A percentile compares a stretch with the other conserved stretches of the same genome.
phyloP scores from a whole-genome alignment of 2,329 filamentous ascomycete genomes.

The Metarhizium sp. region DNA sequence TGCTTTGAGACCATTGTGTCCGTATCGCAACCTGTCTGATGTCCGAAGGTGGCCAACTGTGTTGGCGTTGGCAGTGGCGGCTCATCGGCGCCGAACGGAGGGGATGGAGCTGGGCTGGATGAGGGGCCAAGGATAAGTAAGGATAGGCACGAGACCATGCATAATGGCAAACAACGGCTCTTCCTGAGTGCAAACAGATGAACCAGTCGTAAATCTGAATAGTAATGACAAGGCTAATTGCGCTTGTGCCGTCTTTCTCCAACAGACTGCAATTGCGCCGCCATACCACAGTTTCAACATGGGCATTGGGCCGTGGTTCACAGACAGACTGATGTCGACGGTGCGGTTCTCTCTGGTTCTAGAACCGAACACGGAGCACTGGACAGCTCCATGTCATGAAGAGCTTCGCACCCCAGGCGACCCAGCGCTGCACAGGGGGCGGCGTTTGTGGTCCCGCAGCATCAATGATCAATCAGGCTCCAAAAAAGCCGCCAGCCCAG shows the following conservation, averaged over 20 bases:
- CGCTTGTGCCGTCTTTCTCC: too few species aligned
- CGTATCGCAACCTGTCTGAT: neutral
- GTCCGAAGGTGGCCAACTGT: neutral
- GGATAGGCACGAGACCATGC: conserved; percentile 14
- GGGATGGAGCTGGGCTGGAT: neutral
- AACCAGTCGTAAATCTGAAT: too few species aligned
- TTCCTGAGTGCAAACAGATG: neutral
- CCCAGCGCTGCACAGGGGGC: neutral
- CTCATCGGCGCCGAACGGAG: neutral
- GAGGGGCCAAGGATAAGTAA: neutral
- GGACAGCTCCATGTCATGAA: neutral
- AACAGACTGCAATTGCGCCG: too few species aligned
- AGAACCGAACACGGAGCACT: conserved; percentile 12
- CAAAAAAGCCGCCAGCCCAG: conserved; percentile 2
- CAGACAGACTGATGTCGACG: neutral
- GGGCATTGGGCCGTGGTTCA: neutral
- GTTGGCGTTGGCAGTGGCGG: neutral
- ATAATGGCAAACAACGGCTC: conserved; percentile 2
- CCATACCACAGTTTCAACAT: too few species aligned
- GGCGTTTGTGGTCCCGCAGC: neutral
- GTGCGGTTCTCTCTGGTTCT: conserved; percentile 16
- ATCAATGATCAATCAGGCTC: conserved; percentile 7
- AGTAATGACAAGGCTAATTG: too few species aligned
- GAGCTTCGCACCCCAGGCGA: neutral
- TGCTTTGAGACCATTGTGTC: neutral